phyloP scores from a whole-genome alignment of 768 basidiomycete genomes.

The Sistotremastrum suecicum region DNA sequence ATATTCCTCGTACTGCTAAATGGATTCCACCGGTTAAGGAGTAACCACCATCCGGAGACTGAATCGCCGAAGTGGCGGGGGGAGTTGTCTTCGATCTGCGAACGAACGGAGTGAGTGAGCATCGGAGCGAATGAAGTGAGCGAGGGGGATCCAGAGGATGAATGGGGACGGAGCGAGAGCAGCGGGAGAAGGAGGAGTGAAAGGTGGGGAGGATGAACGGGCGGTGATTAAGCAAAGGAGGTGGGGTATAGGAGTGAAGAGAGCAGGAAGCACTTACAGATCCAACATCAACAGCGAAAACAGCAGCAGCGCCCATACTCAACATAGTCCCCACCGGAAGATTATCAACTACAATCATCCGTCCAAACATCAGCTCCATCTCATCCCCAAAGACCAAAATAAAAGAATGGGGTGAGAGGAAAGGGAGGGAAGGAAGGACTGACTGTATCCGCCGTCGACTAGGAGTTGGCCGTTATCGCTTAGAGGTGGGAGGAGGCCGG shows the following conservation, averaged over 20 bases:
- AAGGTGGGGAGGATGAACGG: no score
- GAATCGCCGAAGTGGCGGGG: constrained; percentile 91
- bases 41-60: constrained; percentile 91
- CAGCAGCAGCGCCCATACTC: constrained; percentile 75
- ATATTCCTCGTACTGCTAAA: constrained; percentile 66
- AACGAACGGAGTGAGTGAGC: not conserved
- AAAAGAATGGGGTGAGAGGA: not conserved
- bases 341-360: no score
- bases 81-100: constrained; percentile 83
- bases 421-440: constrained; percentile 16
- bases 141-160: no score
- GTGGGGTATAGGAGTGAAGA: no score
- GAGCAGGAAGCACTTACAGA: constrained; percentile 36
- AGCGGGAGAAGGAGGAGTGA: no score
- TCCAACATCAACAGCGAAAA: constrained; percentile 91
- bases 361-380: not conserved
- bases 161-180: no score
- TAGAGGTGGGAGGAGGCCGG: constrained; percentile 86
- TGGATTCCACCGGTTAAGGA: constrained; percentile 88
- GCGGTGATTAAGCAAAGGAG: no score
- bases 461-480: constrained; percentile 90
- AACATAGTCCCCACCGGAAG: constrained; percentile 79
- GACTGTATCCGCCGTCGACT: constrained; percentile 82
- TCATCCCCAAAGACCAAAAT: not conserved
- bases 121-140: not conserved